Base-by-base conservation (phyloP, 257 asterid species). In the Solanum virginianum region DNA sequence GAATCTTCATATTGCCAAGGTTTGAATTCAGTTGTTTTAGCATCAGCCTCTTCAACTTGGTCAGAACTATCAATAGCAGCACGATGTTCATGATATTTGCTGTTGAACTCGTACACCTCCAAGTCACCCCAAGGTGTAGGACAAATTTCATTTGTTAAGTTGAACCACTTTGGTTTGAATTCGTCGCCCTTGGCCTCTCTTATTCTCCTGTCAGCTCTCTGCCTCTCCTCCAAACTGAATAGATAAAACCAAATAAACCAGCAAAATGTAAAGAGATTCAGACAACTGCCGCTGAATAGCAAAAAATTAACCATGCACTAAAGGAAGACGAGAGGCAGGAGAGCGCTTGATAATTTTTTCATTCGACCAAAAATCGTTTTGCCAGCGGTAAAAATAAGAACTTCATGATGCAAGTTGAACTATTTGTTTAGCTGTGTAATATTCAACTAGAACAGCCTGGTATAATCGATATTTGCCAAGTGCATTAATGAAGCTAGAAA, bases 81-180 rank as follows among this genome's bases (percentile, higher is more conserved):
- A 12, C 98, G 90, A 83, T 93, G 98, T 36, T 92, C 93, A 0
- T 80, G 84, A 90, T 96, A 94, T 85, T 94, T 95, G 66, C 98
- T 96, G 13, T 94, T 95, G 86, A 77, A 96, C 56, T 80, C 87
- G 41, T 94, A 96, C 39, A 96, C 80, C 89, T 96, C 99, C 90
- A 96, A 87, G 84, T 94, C 99, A 4, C 98, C 99, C 99, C 99
- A 97, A 16, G 99, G 99, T 7, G 99, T 97, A 3, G 97, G 86
- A 20, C 96, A 84, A 26, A 92, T 81, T 80, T 97, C 99, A 12
- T 92, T 94, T 0, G 98, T 92, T 82, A 65, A 57, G 69, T 97
- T 98, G 60, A 97, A 97, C 99, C 99, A 97, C 84, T 91, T 94
- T 14, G 99, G 96, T 68, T 59, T 41, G 89, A 93, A 97, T 65